A percentile compares a stretch with the other conserved stretches of the same genome.
Evolutionary conservation across 2,329 filamentous ascomycete genomes (phyloP).

Genomic region (Neofusicoccum ribis): DNA sequence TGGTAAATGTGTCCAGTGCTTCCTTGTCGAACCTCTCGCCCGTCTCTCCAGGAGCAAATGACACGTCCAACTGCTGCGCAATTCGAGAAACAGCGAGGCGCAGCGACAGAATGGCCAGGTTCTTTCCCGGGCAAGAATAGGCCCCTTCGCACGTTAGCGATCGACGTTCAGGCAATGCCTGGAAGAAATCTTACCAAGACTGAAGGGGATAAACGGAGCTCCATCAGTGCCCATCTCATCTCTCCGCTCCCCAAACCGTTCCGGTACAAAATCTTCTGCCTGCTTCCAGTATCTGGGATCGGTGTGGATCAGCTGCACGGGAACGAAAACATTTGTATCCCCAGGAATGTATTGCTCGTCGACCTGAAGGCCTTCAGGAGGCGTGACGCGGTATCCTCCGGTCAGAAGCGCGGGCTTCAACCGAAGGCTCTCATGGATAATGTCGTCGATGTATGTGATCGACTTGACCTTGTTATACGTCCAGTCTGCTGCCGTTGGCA

Average conservation of each 20-base stretch:
- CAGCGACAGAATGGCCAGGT: no score
- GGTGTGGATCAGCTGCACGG: constrained; percentile 32
- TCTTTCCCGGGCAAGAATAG: no score
- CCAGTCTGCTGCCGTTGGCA: constrained; percentile 31
- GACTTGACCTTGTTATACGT: constrained; percentile 32
- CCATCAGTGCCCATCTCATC: constrained; percentile 31
- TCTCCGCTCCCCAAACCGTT: constrained; percentile 34
- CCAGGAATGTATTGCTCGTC: constrained; percentile 38
- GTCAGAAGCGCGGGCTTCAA: constrained; percentile 40
- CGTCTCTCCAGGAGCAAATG: no score
- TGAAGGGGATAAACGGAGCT: not conserved
- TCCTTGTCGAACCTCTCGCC: no score
- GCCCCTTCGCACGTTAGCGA: no score
- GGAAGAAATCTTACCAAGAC: not conserved
- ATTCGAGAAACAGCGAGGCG: no score
- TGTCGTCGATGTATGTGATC: constrained; percentile 36
- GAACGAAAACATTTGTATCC: constrained; percentile 29
- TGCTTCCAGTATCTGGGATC: constrained; percentile 21
- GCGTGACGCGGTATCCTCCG: constrained; percentile 40
- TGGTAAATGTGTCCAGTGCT: no score
- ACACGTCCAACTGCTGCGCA: no score
- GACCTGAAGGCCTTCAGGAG: constrained; percentile 34
- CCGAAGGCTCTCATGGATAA: constrained; percentile 38
- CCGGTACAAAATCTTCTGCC: constrained; percentile 33
- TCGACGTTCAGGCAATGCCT: no score